Evolutionary conservation across 2,329 filamentous ascomycete species (phyloP).

Genomic region (Alternaria arborescens): DNA sequence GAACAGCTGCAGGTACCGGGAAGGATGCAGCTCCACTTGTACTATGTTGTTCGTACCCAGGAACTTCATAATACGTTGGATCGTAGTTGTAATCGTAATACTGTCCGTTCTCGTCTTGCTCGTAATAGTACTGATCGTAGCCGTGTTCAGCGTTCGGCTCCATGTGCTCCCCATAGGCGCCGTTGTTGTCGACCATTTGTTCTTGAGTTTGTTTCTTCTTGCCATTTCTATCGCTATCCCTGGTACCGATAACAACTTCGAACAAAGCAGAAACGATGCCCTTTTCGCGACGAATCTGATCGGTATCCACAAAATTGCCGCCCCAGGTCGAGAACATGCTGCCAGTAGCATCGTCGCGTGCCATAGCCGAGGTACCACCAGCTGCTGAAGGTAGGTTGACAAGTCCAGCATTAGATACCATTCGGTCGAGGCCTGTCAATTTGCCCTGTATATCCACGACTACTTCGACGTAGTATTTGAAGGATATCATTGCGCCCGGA

Average conservation of each 20-base stretch:
- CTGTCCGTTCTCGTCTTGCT: constrained; percentile 43
- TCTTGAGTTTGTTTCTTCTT: constrained; percentile 51
- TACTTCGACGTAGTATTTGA: constrained; percentile 92
- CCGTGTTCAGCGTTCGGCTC: constrained; percentile 23
- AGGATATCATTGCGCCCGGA: constrained; percentile 92
- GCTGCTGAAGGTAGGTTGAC: constrained; percentile 56
- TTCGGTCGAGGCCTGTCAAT: constrained; percentile 76
- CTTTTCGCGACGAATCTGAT: constrained; percentile 85
- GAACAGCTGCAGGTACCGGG: constrained; percentile 62
- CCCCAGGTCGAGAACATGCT: constrained; percentile 64
- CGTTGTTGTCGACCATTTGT: constrained; percentile 19
- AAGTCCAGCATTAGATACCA: constrained; percentile 64
- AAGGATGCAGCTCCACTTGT: constrained; percentile 57
- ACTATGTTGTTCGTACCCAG: constrained; percentile 38
- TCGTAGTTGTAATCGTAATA: constrained; percentile 48
- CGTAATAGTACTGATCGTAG: constrained; percentile 41
- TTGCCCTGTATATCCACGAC: constrained; percentile 92
- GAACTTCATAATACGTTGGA: constrained; percentile 40
- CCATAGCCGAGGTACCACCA: constrained; percentile 50
- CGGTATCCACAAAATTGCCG: constrained; percentile 84
- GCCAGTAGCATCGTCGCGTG: constrained; percentile 50
- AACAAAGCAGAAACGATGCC: constrained; percentile 88
- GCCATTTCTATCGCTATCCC: constrained; percentile 71
- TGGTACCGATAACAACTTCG: constrained; percentile 86
- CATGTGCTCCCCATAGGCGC: constrained; percentile 34